A percentile compares a stretch with the other conserved stretches of the same genome.
Evolutionary conservation across 352 stramenopile genomes (phyloP).

Genomic region (Saprolegnia diclina): DNA sequence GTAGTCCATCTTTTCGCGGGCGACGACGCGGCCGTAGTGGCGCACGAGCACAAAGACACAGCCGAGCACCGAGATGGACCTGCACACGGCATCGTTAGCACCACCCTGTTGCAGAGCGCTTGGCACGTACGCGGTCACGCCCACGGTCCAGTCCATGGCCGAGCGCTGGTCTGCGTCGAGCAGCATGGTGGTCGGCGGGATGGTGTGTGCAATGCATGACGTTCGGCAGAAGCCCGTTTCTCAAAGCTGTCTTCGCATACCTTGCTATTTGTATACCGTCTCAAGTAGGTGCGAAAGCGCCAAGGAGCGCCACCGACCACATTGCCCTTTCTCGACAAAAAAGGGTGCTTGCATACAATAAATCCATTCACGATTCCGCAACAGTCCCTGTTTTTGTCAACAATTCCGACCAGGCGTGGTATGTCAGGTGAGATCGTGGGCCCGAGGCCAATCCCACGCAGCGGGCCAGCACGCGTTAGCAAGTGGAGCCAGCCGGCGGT

Average conservation of each 20-base stretch:
- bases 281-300: not conserved
- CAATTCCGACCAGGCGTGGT: no score
- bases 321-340: no score
- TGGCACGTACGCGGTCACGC: not conserved
- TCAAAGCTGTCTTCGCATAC: not conserved
- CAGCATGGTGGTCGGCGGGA: not conserved
- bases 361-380: no score
- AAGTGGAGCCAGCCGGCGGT: not conserved
- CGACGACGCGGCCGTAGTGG: constrained; percentile 29
- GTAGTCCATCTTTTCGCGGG: not conserved
- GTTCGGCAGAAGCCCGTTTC: no score
- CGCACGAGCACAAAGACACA: constrained; percentile 61
- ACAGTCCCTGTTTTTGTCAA: no score
- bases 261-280: not conserved
- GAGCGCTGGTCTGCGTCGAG: not conserved
- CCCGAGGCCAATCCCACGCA: not conserved
- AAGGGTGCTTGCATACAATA: no score
- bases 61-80: constrained; percentile 51
- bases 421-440: no score
- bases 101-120: not conserved
- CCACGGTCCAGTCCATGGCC: constrained; percentile 11
- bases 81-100: constrained; percentile 19
- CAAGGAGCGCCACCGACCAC: not conserved
- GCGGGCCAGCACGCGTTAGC: not conserved
- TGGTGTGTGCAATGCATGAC: not conserved